phyloP scores from a whole-genome alignment of 2,329 filamentous ascomycete genomes.

The Grosmannia clavigera region DNA sequence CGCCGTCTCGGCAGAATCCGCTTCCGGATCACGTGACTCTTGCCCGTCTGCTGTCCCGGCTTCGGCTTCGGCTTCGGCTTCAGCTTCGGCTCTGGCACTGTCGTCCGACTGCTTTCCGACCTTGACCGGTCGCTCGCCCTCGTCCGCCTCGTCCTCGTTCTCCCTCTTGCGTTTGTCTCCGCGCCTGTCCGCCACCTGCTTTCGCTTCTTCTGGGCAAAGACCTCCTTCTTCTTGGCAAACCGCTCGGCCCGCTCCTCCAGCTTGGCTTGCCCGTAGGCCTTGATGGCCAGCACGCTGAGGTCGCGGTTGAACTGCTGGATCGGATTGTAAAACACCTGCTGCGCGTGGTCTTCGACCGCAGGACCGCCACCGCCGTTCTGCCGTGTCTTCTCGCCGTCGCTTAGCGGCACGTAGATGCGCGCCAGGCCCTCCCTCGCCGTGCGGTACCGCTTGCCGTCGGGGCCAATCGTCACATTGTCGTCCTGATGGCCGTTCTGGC shows the following conservation, averaged over 20 bases:
- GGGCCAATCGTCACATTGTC: constrained; percentile 2
- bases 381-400: constrained; percentile 18
- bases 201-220: constrained; percentile 26
- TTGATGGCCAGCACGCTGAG: constrained; percentile 86
- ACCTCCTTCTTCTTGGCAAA: constrained; percentile 45
- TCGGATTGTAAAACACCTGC: constrained; percentile 97
- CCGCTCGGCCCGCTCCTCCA: constrained; percentile 36
- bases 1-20: constrained; percentile 14
- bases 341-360: constrained; percentile 48
- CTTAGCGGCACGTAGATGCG: constrained; percentile 40
- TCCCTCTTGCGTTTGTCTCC: constrained; percentile 27
- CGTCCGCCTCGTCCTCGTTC: constrained; percentile 16
- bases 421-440: constrained; percentile 43
- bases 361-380: constrained; percentile 20
- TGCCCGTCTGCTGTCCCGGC: neutral
- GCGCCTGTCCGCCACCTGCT: constrained; percentile 13
- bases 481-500: neutral
- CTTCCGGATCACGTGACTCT: no score
- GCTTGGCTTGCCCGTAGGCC: constrained; percentile 62
- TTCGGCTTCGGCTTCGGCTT: neutral
- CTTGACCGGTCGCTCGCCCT: constrained; percentile 14
- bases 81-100: neutral
- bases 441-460: constrained; percentile 37
- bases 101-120: constrained; percentile 13
- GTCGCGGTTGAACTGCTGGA: constrained; percentile 97